These are phyloP conservation scores for Gossypium australe DNA, from an alignment of 345 rosid genomes.

Conservation along the genomic window DNA sequence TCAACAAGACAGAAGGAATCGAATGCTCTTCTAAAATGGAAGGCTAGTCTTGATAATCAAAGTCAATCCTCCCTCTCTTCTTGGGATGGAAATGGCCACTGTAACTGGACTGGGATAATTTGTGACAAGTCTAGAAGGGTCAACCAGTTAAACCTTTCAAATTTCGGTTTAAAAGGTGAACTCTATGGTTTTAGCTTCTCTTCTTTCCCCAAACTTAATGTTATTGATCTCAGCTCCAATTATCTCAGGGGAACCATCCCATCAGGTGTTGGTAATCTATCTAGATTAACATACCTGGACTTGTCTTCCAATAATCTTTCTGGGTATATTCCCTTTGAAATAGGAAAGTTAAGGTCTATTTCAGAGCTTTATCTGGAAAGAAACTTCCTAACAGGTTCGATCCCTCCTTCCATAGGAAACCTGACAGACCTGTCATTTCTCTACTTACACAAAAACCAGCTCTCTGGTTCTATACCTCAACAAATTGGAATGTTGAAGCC, in stretches of 20 bases:
- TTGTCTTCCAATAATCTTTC: neutral
- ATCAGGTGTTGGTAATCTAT: neutral
- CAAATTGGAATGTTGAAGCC: neutral
- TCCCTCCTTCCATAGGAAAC: neutral
- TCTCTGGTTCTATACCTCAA: slow-evolving; percentile 1
- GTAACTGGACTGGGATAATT: slow-evolving; percentile 8
- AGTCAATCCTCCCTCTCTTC: neutral
- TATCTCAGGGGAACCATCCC: neutral
- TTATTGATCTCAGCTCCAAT: neutral
- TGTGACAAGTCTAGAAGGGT: neutral
- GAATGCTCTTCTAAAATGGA: neutral
- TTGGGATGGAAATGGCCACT: neutral
- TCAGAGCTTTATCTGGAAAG: neutral
- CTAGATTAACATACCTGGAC: neutral
- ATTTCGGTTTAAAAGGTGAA: neutral
- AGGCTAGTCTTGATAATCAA: neutral
- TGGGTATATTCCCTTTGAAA: neutral
- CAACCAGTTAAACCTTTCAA: neutral
- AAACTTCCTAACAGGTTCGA: neutral
- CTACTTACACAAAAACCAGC: neutral
- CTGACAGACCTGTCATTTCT: neutral
- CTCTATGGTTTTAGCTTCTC: neutral
- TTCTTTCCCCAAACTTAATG: neutral
- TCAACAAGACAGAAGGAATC: neutral
- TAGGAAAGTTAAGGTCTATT: neutral